Conservation (phyloP, 78 protist species). For the Dictyostelium citrinum region DNA sequence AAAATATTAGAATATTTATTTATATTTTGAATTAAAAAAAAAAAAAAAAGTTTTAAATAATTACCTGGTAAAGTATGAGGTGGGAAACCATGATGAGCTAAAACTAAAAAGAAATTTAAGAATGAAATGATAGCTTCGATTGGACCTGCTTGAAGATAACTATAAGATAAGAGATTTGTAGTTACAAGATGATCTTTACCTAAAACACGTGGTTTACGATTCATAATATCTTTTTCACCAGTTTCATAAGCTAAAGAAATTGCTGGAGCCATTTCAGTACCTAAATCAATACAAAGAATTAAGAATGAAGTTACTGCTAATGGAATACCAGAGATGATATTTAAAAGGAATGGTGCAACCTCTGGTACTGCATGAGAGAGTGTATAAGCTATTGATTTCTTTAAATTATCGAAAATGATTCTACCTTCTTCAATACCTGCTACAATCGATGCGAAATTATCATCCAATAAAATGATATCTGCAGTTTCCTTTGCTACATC, state of each 20-base stretch:
- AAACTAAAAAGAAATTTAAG: constrained; percentile 80
- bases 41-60: too few species aligned
- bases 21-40: too few species aligned
- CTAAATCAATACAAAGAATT: constrained; percentile 91
- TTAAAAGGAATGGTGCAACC: constrained; percentile 66
- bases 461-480: constrained; percentile 95
- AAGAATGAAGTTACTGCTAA: constrained; percentile 87
- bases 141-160: constrained; percentile 89
- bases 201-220: constrained; percentile 88
- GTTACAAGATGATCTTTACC: constrained; percentile 88
- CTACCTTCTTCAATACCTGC: constrained; percentile 88
- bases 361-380: constrained; percentile 87
- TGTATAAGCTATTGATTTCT: constrained; percentile 78
- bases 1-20: too few species aligned
- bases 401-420: constrained; percentile 79
- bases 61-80: constrained; percentile 13
- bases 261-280: constrained; percentile 80
- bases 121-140: constrained; percentile 86
- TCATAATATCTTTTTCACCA: constrained; percentile 94
- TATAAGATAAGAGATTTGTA: constrained; percentile 75
- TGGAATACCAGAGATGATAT: constrained; percentile 87
- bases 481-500: constrained; percentile 98
- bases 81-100: constrained; percentile 77
- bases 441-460: constrained; percentile 96
- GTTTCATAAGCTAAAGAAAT: constrained; percentile 93